Percentiles rank a stretch among this genome's conserved stretches.
Evolutionary conservation across 352 stramenopile species (phyloP).

Genomic region (Phytophthora vignae): DNA sequence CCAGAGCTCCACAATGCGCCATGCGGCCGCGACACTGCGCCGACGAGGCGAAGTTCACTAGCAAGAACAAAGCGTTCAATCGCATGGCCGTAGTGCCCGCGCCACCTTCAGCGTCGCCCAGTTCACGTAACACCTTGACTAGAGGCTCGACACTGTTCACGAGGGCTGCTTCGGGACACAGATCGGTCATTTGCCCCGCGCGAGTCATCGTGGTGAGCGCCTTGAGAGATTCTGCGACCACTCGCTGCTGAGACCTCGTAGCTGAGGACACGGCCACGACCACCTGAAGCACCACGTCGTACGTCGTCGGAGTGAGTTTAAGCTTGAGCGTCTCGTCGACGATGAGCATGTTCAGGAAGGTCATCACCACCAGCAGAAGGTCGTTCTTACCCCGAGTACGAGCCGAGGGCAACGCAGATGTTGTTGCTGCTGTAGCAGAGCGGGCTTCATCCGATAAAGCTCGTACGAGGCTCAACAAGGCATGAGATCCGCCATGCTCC

Average conservation of each 20-base stretch:
- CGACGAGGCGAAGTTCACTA: slow-evolving; percentile 73
- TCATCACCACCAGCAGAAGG: slow-evolving; percentile 50
- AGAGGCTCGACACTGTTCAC: slow-evolving; percentile 57
- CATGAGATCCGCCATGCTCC: slow-evolving; percentile 36
- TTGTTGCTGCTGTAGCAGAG: slow-evolving; percentile 17
- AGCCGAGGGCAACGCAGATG: slow-evolving; percentile 13
- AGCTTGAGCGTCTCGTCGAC: slow-evolving; percentile 54
- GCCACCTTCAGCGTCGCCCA: slow-evolving; percentile 8
- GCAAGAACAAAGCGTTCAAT: slow-evolving; percentile 66
- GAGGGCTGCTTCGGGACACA: slow-evolving; percentile 47
- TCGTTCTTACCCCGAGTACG: slow-evolving; percentile 21
- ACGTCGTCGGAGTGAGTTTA: slow-evolving; percentile 67
- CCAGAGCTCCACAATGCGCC: slow-evolving; percentile 50
- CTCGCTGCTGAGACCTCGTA: slow-evolving; percentile 29
- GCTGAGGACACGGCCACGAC: slow-evolving; percentile 37
- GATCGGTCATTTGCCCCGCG: slow-evolving; percentile 28
- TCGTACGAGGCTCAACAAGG: slow-evolving; percentile 58
- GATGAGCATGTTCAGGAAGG: slow-evolving; percentile 60
- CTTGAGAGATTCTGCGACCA: slow-evolving; percentile 58
- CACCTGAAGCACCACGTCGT: slow-evolving; percentile 67
- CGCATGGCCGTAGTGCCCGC: slow-evolving; percentile 41
- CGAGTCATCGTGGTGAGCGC: slow-evolving; percentile 62
- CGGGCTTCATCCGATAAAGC: slow-evolving; percentile 59
- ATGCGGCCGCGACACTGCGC: slow-evolving; percentile 52
- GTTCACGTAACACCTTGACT: slow-evolving; percentile 45